Conservation (phyloP, 306 rosid species). For the Medicago arabica region DNA sequence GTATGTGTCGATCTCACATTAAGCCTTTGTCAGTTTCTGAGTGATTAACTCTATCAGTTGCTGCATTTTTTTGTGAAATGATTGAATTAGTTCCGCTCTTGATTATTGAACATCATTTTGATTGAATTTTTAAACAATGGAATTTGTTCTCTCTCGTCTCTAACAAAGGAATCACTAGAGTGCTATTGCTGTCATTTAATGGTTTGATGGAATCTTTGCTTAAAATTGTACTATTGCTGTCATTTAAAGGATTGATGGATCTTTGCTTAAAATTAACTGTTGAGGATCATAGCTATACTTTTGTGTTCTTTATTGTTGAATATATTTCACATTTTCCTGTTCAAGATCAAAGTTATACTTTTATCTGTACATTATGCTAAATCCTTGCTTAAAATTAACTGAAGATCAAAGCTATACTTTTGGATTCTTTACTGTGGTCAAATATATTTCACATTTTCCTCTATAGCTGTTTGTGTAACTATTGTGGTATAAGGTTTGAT, state of each 20-base stretch:
- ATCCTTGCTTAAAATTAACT: not conserved
- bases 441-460: not conserved
- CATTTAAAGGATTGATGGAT: not conserved
- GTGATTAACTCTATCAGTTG: too few relatives aligned
- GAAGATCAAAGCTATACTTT: not conserved
- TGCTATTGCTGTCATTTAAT: not conserved
- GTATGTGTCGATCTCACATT: constrained; percentile 44
- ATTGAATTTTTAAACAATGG: not conserved
- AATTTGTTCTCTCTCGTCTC: not conserved
- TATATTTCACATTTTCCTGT: not conserved
- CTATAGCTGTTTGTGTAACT: not conserved
- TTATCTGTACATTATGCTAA: not conserved
- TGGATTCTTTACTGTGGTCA: not conserved
- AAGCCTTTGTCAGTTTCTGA: not conserved
- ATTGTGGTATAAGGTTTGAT: not conserved
- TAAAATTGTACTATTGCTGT: too few relatives aligned
- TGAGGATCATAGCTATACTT: not conserved
- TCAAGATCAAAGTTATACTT: not conserved
- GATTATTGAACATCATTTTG: too few relatives aligned
- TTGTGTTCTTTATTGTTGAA: not conserved
- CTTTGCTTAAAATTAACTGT: not conserved
- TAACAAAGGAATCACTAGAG: not conserved
- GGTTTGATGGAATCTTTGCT: not conserved
- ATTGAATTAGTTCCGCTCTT: not conserved
- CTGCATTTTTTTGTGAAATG: not conserved